Percentiles rank a stretch among this genome's conserved stretches.
These are phyloP conservation scores for Exophiala calicioides DNA, from an alignment of 2,329 filamentous ascomycete species.

Conservation along the genomic window DNA sequence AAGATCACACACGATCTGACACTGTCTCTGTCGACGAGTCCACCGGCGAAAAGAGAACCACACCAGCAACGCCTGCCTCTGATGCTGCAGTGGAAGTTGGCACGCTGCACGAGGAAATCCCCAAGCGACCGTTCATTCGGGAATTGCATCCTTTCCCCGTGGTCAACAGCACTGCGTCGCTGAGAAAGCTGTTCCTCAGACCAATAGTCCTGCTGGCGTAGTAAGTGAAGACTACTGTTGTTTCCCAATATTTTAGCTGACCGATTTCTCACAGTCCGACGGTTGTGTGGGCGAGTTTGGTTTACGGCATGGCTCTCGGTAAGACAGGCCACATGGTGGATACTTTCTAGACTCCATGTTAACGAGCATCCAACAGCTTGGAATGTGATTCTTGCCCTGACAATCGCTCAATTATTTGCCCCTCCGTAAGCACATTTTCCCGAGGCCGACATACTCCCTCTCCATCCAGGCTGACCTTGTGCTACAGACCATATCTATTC, in stretches of 20 bases:
- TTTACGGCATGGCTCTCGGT: constrained; percentile 31
- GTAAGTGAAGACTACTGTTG: background rate
- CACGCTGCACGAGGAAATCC: background rate
- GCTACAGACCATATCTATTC: constrained; percentile 28
- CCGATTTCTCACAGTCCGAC: constrained; percentile 32
- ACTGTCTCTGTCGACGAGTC: background rate
- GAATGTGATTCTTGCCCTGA: constrained; percentile 35
- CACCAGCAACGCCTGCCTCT: background rate
- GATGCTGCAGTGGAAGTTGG: background rate
- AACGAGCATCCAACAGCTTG: constrained; percentile 25
- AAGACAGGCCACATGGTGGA: background rate
- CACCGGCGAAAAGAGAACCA: background rate
- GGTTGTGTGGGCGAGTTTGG: constrained; percentile 32
- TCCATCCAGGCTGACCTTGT: constrained; percentile 1
- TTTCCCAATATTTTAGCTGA: constrained; percentile 12
- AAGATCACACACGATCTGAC: background rate
- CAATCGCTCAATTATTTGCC: constrained; percentile 35
- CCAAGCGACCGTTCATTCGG: background rate
- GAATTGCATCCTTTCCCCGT: constrained; percentile 4
- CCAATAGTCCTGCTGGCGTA: constrained; percentile 1
- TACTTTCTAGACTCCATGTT: background rate
- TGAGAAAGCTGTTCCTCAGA: constrained; percentile 3
- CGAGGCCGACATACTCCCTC: too few species aligned
- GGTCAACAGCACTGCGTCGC: constrained; percentile 2
- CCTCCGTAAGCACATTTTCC: constrained; percentile 17